These are phyloP conservation scores for Paracoccidioides lutzii DNA, from an alignment of 2,329 filamentous ascomycete species.

Conservation along the genomic window DNA sequence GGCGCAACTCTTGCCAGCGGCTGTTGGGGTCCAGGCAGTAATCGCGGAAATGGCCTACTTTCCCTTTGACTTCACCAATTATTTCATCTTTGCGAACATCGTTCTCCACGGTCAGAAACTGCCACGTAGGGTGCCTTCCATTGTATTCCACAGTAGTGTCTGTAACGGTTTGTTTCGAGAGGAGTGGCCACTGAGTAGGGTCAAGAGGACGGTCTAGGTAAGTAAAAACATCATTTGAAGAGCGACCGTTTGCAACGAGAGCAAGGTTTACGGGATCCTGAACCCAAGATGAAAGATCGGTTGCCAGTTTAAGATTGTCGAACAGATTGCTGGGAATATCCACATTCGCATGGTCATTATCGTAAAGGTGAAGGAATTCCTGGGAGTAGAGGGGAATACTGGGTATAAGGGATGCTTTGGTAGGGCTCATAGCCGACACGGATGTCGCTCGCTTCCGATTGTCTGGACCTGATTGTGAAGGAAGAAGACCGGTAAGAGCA, in stretches of 20 bases:
- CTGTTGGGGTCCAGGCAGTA: slow-evolving; percentile 56
- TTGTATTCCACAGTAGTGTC: slow-evolving; percentile 36
- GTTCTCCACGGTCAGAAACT: slow-evolving; percentile 41
- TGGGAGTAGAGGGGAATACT: slow-evolving; percentile 59
- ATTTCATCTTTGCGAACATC: slow-evolving; percentile 41
- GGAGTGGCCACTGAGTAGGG: slow-evolving; percentile 39
- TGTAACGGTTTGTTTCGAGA: slow-evolving; percentile 42
- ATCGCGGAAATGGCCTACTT: slow-evolving; percentile 59
- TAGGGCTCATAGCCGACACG: slow-evolving; percentile 57
- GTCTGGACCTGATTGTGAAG: slow-evolving; percentile 49
- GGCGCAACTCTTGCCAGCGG: slow-evolving; percentile 51
- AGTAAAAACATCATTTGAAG: slow-evolving; percentile 57
- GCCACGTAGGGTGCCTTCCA: slow-evolving; percentile 55
- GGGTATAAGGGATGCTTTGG: slow-evolving; percentile 51
- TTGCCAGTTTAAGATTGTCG: slow-evolving; percentile 60
- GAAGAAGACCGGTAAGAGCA: slow-evolving; percentile 43
- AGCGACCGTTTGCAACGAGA: slow-evolving; percentile 51
- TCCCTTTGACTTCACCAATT: slow-evolving; percentile 63
- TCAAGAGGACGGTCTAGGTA: slow-evolving; percentile 44
- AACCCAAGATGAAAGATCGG: slow-evolving; percentile 65
- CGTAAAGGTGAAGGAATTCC: slow-evolving; percentile 64
- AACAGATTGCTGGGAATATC: slow-evolving; percentile 62
- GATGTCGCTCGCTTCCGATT: slow-evolving; percentile 49
- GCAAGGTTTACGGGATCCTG: slow-evolving; percentile 57
- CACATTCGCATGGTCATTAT: slow-evolving; percentile 45